Evolutionary conservation across 352 stramenopile species (phyloP).

Genomic region (Pythium vanterpoolii): DNA sequence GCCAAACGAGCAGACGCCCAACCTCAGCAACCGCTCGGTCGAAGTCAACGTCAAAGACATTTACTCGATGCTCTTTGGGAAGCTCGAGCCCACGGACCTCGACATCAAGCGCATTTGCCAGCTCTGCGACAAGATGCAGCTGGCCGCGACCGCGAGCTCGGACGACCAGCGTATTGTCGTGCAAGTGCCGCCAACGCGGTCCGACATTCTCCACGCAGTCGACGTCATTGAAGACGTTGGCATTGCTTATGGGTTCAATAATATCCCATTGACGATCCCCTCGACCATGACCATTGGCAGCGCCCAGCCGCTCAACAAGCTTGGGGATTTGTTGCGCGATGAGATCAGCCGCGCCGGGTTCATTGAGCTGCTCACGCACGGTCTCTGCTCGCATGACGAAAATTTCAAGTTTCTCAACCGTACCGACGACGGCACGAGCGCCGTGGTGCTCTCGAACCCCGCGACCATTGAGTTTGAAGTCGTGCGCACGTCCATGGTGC

Average conservation of each 20-base stretch:
- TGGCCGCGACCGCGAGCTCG: constrained; percentile 77
- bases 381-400: constrained; percentile 96
- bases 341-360: constrained; percentile 98
- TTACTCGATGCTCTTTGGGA: constrained; percentile 87
- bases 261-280: constrained; percentile 96
- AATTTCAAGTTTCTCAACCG: constrained; percentile 96
- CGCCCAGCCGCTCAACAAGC: constrained; percentile 97
- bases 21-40: constrained; percentile 89
- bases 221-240: constrained; percentile 99
- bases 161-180: constrained; percentile 85
- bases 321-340: constrained; percentile 96
- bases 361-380: constrained; percentile 98
- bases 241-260: constrained; percentile 99
- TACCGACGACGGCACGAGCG: constrained; percentile 73
- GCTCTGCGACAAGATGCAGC: constrained; percentile 98
- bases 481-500: constrained; percentile 97
- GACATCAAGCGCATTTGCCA: constrained; percentile 85
- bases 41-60: constrained; percentile 85
- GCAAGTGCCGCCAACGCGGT: constrained; percentile 96
- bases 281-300: constrained; percentile 94
- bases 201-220: constrained; percentile 98
- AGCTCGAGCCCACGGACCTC: constrained; percentile 71
- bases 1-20: constrained; percentile 85
- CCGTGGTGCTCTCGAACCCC: constrained; percentile 97
- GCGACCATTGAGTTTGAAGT: constrained; percentile 99